Evolutionary conservation across 202 grass and related monocot species (phyloP).

Genomic region (Zizania palustris): DNA sequence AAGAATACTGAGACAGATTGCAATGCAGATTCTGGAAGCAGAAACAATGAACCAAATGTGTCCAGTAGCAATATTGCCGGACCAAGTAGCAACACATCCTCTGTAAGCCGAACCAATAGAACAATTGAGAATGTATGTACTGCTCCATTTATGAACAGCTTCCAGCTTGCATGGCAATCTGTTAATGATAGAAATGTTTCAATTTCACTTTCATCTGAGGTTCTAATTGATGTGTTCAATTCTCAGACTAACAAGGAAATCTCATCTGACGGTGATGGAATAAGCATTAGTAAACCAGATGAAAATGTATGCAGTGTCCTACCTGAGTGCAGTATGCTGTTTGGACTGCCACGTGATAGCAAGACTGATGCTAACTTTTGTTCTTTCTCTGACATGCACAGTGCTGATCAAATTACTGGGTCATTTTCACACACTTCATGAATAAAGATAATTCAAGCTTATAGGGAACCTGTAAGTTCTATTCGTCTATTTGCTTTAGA

Average conservation of each 20-base stretch:
- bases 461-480: slow-evolving; percentile 1
- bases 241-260: neutral
- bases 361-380: neutral
- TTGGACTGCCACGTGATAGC: neutral
- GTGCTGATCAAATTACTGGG: slow-evolving; percentile 24
- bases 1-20: slow-evolving; percentile 23
- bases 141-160: neutral
- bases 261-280: slow-evolving; percentile 31
- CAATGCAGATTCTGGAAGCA: slow-evolving; percentile 34
- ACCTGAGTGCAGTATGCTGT: neutral
- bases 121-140: slow-evolving; percentile 10
- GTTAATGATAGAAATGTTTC: neutral
- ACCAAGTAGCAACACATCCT: slow-evolving; percentile 20
- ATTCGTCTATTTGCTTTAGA: neutral
- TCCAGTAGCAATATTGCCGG: slow-evolving; percentile 5
- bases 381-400: neutral
- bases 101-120: slow-evolving; percentile 29
- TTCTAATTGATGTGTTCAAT: neutral
- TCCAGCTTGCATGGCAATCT: neutral
- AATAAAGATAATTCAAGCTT: neutral
- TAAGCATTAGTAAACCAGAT: neutral
- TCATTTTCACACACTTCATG: neutral
- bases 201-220: slow-evolving; percentile 4
- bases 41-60: slow-evolving; percentile 28
- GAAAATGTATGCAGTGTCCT: neutral